Evolutionary conservation across 345 rosid genomes (phyloP), one percentile per base, ranked within the genome.

Genomic region (Citrus inodora): DNA sequence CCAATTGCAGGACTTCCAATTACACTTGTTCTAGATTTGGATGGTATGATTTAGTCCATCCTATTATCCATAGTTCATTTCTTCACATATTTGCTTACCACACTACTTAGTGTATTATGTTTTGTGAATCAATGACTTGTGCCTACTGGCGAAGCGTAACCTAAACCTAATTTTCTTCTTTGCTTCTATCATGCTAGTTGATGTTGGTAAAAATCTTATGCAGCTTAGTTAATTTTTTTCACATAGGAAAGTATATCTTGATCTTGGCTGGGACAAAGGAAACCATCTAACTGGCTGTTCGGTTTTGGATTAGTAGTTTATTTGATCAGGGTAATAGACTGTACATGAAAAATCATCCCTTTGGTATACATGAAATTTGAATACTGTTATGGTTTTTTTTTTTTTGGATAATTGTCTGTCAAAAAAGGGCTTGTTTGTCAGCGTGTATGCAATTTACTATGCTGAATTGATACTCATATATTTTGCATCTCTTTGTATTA

Each of bases 21-120:
- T 33, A 78, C 80, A 24, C 80, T 78, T 60, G 75, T 78, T 61
- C 70, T 78, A 69, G 75, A 78, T 70, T 48, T 78, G 62, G 80
- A 78, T 16, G 80, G 80, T 78, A 78, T 33, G 75, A 58, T 27
- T 24, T 19, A 25, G 32, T 62, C 22, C 63, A 21, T 78, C 27
- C 75, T 70, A 9, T 56, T 17, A 58, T 67, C 28, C 22, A 25
- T 4, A 22, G 2, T 66, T 67, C 37, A 76, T 9, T 40, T 38
- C 53, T 66, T 51, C 37, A 40, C 4, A 27, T 24, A 42, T n/a
- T 22, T 53, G 21, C 60, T 51, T 19, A 51, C 56, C 32, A 70
- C 74, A 30, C 48, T 72, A 30, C 13, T 27, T 46, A 6, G 25
- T 74, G 13, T 21, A 9, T 40, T 30, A 9, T 48, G 40, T 46